Percentiles rank a stretch among this genome's conserved stretches.
These are phyloP conservation scores for Escovopsis sp. DNA, from an alignment of 2,329 filamentous ascomycete genomes.

Conservation along the genomic window DNA sequence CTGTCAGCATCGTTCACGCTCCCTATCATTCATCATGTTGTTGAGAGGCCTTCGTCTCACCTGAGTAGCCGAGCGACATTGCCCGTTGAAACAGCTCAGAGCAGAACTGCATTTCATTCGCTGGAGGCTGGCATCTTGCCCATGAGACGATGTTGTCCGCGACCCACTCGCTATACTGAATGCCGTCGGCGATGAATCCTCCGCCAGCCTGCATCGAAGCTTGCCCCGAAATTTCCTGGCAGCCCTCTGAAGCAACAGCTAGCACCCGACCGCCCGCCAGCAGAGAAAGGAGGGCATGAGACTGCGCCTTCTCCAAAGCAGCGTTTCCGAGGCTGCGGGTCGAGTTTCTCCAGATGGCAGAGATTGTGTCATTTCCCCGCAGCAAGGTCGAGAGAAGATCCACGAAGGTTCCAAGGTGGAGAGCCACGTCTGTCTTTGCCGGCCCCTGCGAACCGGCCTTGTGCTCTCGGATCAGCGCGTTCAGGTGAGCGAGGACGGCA, in stretches of 20 bases:
- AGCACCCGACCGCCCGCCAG: slow-evolving; percentile 34
- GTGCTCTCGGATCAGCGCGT: slow-evolving; percentile 39
- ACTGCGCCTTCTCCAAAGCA: slow-evolving; percentile 16
- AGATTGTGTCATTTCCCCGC: slow-evolving; percentile 19
- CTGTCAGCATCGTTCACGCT: slow-evolving; percentile 11
- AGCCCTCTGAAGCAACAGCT: slow-evolving; percentile 39
- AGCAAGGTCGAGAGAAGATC: slow-evolving; percentile 30
- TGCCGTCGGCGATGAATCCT: slow-evolving; percentile 50
- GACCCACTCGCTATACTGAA: slow-evolving; percentile 55
- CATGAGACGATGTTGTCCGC: slow-evolving; percentile 43
- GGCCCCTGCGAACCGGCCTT: slow-evolving; percentile 22
- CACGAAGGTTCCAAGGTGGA: slow-evolving; percentile 29
- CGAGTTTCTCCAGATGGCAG: slow-evolving; percentile 23
- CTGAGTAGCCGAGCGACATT: slow-evolving; percentile 56
- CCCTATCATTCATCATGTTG: neutral
- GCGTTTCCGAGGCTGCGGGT: slow-evolving; percentile 9
- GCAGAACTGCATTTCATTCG: slow-evolving; percentile 24
- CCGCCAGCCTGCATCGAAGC: slow-evolving; percentile 12
- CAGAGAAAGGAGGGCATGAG: slow-evolving; percentile 24
- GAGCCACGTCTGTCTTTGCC: slow-evolving; percentile 24
- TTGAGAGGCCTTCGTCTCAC: slow-evolving; percentile 25
- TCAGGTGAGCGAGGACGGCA: slow-evolving; percentile 56
- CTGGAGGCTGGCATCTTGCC: slow-evolving; percentile 15
- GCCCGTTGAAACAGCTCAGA: slow-evolving; percentile 40
- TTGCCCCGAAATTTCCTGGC: slow-evolving; percentile 29